Conservation (phyloP, 2,329 filamentous ascomycete genomes). For the Fusarium foetens region DNA sequence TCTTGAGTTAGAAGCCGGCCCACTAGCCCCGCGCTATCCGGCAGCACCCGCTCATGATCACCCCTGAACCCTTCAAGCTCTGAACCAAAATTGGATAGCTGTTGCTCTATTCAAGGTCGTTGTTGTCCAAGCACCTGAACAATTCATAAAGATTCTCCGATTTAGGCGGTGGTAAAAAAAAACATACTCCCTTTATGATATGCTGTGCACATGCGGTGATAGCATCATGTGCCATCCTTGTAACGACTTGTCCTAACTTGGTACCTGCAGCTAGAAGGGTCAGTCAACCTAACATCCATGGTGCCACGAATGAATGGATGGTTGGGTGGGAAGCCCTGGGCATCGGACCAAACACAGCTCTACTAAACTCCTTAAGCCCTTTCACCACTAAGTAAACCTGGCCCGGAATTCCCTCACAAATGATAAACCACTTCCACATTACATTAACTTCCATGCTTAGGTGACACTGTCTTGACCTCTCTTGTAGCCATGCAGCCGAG, state of each 20-base stretch:
- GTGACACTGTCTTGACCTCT: constrained; percentile 21
- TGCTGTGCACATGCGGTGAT: neutral
- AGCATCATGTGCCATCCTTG: constrained; percentile 24
- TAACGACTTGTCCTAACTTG: constrained; percentile 36
- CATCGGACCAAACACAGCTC: constrained; percentile 14
- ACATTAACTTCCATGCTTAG: neutral
- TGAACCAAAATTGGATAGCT: constrained; percentile 18
- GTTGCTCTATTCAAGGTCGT: neutral
- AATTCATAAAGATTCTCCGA: neutral
- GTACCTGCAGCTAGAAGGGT: constrained; percentile 37
- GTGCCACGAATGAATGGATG: constrained; percentile 24
- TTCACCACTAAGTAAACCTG: neutral
- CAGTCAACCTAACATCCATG: constrained; percentile 14
- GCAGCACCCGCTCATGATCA: constrained; percentile 39
- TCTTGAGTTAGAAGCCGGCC: constrained; percentile 23
- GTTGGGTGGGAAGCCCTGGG: constrained; percentile 13
- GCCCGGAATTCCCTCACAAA: constrained; percentile 24
- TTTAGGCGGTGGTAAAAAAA: neutral
- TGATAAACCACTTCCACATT: constrained; percentile 17
- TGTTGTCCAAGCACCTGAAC: neutral
- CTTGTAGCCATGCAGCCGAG: constrained; percentile 16
- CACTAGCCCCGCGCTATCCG: constrained; percentile 41
- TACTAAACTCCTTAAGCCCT: neutral
- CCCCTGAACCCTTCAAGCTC: constrained; percentile 35
- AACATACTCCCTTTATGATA: neutral